phyloP scores from a whole-genome alignment of 805 yeast genomes.

The Sungouiella blattae region DNA sequence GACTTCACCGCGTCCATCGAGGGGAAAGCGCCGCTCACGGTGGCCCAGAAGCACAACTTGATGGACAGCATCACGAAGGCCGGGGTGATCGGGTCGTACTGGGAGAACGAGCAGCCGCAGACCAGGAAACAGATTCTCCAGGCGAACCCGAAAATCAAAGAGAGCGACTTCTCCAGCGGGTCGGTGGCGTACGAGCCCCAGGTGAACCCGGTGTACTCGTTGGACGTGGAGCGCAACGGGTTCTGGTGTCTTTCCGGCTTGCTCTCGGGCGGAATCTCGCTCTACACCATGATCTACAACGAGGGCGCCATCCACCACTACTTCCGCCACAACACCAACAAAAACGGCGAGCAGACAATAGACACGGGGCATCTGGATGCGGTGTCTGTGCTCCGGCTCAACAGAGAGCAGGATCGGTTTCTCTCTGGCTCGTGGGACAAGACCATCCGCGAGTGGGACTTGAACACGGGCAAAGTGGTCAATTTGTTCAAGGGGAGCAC shows the following conservation, averaged over 20 bases:
- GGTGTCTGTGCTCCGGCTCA: conserved; percentile 67
- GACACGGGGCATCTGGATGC: conserved; percentile 61
- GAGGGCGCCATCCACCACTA: conserved; percentile 83
- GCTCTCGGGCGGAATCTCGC: conserved; percentile 76
- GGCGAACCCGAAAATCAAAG: conserved; percentile 35
- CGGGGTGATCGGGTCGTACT: conserved; percentile 78
- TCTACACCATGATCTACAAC: conserved; percentile 76
- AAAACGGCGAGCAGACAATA: conserved; percentile 13
- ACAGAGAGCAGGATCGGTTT: conserved; percentile 57
- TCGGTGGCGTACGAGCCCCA: conserved; percentile 51
- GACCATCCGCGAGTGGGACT: conserved; percentile 77
- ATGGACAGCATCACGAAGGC: conserved; percentile 83
- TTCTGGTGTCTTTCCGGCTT: conserved; percentile 84
- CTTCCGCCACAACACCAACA: conserved; percentile 42
- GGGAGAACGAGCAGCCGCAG: conserved; percentile 95
- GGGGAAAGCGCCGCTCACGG: conserved; percentile 82
- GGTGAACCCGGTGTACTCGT: conserved; percentile 80
- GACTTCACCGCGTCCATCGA: conserved; percentile 82
- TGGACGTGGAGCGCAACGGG: conserved; percentile 81
- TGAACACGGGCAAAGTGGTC: conserved; percentile 60
- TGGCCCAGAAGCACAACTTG: conserved; percentile 84
- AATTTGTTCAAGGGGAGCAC: conserved; percentile 52
- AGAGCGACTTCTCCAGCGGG: conserved; percentile 34
- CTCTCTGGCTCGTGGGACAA: conserved; percentile 92
- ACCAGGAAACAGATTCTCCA: conserved; percentile 39